Evolutionary conservation across 768 basidiomycete genomes (phyloP), one percentile per base, ranked within the genome.

Genomic region (Mrakia hoshinonis): DNA sequence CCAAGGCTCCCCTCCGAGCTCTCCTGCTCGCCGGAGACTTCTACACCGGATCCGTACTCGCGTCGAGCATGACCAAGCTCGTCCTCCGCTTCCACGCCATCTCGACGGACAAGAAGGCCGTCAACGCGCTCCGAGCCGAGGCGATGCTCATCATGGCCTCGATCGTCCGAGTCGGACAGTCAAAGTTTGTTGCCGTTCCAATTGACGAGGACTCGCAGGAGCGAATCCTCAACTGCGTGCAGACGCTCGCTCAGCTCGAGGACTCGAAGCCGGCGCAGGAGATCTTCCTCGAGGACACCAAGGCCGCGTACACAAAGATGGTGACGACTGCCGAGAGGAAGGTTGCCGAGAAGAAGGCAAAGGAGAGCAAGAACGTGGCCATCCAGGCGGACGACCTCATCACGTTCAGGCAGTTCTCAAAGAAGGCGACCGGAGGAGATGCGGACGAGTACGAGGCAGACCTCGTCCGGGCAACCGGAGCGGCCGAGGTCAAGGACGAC

Each of bases 81-180:
- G 87, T 95, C 12, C 83, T 99, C 48, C 85, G 95, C 22, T 91
- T 82, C 74, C 79, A 83, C 9, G 83, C 85, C 68, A 75, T 87
- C 65, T 70, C 73, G 6, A 70, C 74, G 26, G 86, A 88, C 73
- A 79, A 81, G 55, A 81, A 83, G 36, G 77, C 81, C 11, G 85
- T 87, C 75, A 95, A 99, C 76, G 81, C 85, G 7, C 81, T 97
- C 7, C 85, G 89, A 36, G 96, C 96, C 15, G 94, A 99, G 89
- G 87, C 91, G 6, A 97, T 99, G 91, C 84, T 99, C 67, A 92
- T 98, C 78, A 97, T 99, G 96, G 88, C 93, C 1, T 96, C 93
- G 11, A 84, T 93, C 78, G 90, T 98, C 77, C 92, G 96, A 61
- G 91, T 97, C 68, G 96, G 96, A 47, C 95, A 98, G 81, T 94